A percentile compares a stretch with the other conserved stretches of the same genome.
These are phyloP conservation scores for Wickerhamomyces sp. DNA, from an alignment of 1,139 yeast genomes.

Conservation along the genomic window DNA sequence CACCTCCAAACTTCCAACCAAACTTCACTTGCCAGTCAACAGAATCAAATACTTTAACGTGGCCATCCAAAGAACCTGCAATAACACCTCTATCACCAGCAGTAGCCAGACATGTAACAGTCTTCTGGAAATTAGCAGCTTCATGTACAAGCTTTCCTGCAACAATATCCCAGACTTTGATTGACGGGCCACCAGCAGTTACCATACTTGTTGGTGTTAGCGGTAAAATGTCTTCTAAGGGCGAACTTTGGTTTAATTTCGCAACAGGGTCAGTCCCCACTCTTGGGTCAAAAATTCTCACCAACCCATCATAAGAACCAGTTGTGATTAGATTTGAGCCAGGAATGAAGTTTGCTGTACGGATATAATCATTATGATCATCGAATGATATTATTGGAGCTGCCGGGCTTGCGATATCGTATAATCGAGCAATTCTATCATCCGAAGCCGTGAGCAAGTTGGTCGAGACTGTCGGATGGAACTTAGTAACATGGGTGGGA, in stretches of 20 bases:
- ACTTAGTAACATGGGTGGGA: slow-evolving; percentile 93
- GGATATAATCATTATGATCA: slow-evolving; percentile 84
- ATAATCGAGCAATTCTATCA: slow-evolving; percentile 79
- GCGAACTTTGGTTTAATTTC: slow-evolving; percentile 55
- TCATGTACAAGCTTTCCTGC: slow-evolving; percentile 62
- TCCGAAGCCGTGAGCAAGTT: slow-evolving; percentile 86
- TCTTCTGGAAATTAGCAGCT: slow-evolving; percentile 80
- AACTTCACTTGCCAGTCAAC: slow-evolving; percentile 83
- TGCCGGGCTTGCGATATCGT: slow-evolving; percentile 78
- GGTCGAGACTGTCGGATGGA: slow-evolving; percentile 68
- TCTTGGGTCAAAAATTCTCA: slow-evolving; percentile 85
- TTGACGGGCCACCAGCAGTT: slow-evolving; percentile 81
- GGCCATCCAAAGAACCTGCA: slow-evolving; percentile 96
- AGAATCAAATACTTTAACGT: slow-evolving; percentile 89
- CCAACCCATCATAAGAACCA: slow-evolving; percentile 88
- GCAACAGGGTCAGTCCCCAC: slow-evolving; percentile 45
- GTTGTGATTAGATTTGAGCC: slow-evolving; percentile 76
- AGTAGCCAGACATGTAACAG: slow-evolving; percentile 78
- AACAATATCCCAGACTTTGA: slow-evolving; percentile 89
- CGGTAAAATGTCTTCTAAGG: slow-evolving; percentile 85
- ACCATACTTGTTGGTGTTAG: slow-evolving; percentile 75
- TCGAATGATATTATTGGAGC: slow-evolving; percentile 63
- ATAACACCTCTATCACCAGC: slow-evolving; percentile 62
- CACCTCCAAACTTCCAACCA: slow-evolving; percentile 97
- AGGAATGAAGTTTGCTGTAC: slow-evolving; percentile 78